phyloP scores from a whole-genome alignment of 768 basidiomycete genomes.

The Boletus rufocinnamomeus region DNA sequence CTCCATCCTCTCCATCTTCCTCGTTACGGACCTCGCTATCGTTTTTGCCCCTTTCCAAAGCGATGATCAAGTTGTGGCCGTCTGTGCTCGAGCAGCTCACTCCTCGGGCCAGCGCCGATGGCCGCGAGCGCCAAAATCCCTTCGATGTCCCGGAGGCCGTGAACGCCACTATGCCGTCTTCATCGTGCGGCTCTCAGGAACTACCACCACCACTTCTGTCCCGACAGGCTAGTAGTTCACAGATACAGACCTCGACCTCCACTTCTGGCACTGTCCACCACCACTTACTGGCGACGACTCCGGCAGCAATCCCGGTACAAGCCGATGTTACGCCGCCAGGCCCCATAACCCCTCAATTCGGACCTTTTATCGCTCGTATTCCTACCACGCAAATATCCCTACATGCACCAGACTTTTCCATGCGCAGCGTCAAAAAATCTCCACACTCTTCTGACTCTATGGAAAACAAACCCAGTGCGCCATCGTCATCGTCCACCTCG shows the following conservation, averaged over 20 bases:
- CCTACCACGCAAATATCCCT: constrained; percentile 70
- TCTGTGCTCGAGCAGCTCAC: constrained; percentile 57
- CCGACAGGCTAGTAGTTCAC: constrained; percentile 6
- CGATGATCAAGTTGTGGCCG: constrained; percentile 75
- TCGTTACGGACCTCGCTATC: constrained; percentile 25
- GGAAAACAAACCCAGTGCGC: constrained; percentile 39
- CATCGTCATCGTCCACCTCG: constrained; percentile 46
- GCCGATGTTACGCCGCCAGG: constrained; percentile 45
- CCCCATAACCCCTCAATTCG: constrained; percentile 48
- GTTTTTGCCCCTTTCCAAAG: constrained; percentile 30
- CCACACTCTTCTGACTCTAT: constrained; percentile 33
- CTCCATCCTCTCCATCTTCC: constrained; percentile 14
- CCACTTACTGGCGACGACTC: constrained; percentile 31
- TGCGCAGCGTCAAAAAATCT: constrained; percentile 58
- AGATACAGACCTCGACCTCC: constrained; percentile 17
- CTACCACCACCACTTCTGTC: background rate
- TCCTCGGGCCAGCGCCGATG: constrained; percentile 49
- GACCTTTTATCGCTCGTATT: constrained; percentile 49
- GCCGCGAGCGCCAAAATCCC: constrained; percentile 55
- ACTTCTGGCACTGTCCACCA: constrained; percentile 28
- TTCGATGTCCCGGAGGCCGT: constrained; percentile 53
- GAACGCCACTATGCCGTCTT: constrained; percentile 24
- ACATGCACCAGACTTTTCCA: constrained; percentile 84
- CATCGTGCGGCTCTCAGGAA: constrained; percentile 17
- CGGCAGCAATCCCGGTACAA: constrained; percentile 26